These are phyloP conservation scores for Microascus cirrosus DNA, from an alignment of 2,329 filamentous ascomycete species.

Conservation along the genomic window DNA sequence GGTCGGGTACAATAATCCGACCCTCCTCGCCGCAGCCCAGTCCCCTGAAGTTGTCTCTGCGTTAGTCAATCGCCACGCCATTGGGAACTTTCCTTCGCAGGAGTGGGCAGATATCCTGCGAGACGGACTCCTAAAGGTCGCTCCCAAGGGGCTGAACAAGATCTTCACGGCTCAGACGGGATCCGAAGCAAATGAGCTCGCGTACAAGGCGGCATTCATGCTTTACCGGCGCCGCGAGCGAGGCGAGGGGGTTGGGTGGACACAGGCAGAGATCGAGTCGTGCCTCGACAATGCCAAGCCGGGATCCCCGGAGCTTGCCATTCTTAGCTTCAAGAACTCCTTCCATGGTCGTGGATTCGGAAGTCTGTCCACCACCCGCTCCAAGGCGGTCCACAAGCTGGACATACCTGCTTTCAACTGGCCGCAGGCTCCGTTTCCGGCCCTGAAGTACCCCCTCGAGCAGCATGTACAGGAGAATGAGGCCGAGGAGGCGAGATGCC, in stretches of 20 bases:
- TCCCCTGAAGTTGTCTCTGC: slow-evolving; percentile 63
- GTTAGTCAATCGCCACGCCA: slow-evolving; percentile 67
- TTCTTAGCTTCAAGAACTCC: slow-evolving; percentile 65
- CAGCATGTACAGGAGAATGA: slow-evolving; percentile 58
- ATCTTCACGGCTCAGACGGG: slow-evolving; percentile 73
- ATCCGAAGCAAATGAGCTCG: slow-evolving; percentile 75
- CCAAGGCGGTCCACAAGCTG: slow-evolving; percentile 76
- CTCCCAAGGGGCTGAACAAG: slow-evolving; percentile 64
- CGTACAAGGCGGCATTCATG: slow-evolving; percentile 83
- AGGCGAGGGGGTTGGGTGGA: slow-evolving; percentile 60
- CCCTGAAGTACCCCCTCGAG: slow-evolving; percentile 65
- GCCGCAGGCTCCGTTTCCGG: slow-evolving; percentile 72
- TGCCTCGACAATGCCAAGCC: slow-evolving; percentile 63
- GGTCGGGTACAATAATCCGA: slow-evolving; percentile 70
- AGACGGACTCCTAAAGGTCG: slow-evolving; percentile 59
- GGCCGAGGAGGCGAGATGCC: slow-evolving; percentile 65
- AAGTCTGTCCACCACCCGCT: slow-evolving; percentile 66
- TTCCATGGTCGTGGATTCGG: slow-evolving; percentile 80
- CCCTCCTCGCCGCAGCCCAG: slow-evolving; percentile 51
- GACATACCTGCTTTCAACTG: slow-evolving; percentile 84
- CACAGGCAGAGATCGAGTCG: slow-evolving; percentile 53
- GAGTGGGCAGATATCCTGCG: slow-evolving; percentile 64
- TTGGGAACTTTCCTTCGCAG: slow-evolving; percentile 70
- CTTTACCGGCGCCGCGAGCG: slow-evolving; percentile 63
- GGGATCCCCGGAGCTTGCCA: slow-evolving; percentile 63